Conservation (phyloP, 2,329 filamentous ascomycete genomes). For the Fusarium avenaceum region DNA sequence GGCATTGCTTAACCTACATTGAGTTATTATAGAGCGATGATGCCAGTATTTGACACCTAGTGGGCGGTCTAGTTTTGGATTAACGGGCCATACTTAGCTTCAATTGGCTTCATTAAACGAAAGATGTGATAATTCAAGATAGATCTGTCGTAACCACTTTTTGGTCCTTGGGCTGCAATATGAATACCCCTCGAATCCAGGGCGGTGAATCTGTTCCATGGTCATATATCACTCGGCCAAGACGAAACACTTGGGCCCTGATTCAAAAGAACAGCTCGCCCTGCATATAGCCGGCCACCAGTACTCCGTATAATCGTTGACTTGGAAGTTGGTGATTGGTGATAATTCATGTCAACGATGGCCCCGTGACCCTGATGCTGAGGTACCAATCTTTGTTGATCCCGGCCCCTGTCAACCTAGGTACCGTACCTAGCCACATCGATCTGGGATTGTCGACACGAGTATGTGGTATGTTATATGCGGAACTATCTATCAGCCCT, state of each 20-base stretch:
- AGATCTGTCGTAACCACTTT: not conserved
- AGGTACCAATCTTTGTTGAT: constrained; percentile 21
- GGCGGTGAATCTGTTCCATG: constrained; percentile 24
- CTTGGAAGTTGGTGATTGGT: constrained; percentile 39
- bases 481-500: not conserved
- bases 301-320: constrained; percentile 6
- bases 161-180: not conserved
- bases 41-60: not conserved
- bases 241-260: constrained; percentile 22
- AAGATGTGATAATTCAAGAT: not conserved
- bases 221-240: constrained; percentile 19
- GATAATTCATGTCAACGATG: constrained; percentile 23
- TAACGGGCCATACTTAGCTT: not conserved
- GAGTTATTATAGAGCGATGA: not conserved
- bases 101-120: not conserved
- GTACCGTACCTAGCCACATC: constrained; percentile 22
- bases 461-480: not conserved
- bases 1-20: not conserved
- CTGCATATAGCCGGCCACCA: constrained; percentile 32
- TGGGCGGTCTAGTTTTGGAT: not conserved
- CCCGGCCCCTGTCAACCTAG: constrained; percentile 19
- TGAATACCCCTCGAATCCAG: not conserved
- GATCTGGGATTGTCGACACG: not conserved
- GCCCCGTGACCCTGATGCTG: constrained; percentile 30
- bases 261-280: constrained; percentile 37